A percentile compares a stretch with the other conserved stretches of the same genome.
Evolutionary conservation across 176 grass and related monocot species (phyloP).

Genomic region (Thinopyrum elongatum): DNA sequence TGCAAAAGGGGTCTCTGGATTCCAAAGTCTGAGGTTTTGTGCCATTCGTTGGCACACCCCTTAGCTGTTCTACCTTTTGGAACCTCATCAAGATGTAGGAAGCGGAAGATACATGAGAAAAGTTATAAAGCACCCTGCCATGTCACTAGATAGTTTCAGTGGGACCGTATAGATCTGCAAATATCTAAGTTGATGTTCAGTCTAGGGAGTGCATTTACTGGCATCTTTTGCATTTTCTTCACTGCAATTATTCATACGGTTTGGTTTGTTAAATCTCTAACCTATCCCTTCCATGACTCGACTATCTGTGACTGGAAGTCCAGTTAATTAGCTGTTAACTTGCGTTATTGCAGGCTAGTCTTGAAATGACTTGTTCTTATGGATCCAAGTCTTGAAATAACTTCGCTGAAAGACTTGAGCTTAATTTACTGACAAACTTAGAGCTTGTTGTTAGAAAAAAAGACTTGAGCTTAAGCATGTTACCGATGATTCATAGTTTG

Average conservation of each 20-base stretch:
- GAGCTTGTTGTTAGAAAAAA: too few species aligned
- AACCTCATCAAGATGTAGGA: slow-evolving; percentile 35
- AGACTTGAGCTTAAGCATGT: background rate
- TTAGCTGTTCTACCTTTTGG: slow-evolving; percentile 33
- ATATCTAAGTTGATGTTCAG: slow-evolving; percentile 23
- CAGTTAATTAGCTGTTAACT: background rate
- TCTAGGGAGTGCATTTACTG: slow-evolving; percentile 19
- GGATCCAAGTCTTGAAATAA: background rate
- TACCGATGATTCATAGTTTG: background rate
- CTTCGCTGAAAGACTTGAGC: background rate
- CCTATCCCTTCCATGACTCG: background rate
- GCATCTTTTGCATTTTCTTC: background rate
- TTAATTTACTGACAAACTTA: too few species aligned
- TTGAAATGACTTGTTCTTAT: background rate
- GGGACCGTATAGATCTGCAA: slow-evolving; percentile 16
- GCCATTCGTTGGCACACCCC: slow-evolving; percentile 23
- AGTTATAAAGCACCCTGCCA: slow-evolving; percentile 34
- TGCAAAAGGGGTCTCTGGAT: slow-evolving; percentile 24
- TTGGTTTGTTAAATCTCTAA: background rate
- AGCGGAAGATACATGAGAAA: slow-evolving; percentile 40
- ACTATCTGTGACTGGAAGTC: background rate
- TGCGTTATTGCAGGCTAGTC: background rate
- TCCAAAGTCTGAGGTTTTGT: slow-evolving; percentile 32
- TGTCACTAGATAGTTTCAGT: slow-evolving; percentile 38
- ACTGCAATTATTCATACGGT: background rate